Evolutionary conservation across 257 asterid genomes (phyloP).

Genomic region (Nicotiana obtusifolia): DNA sequence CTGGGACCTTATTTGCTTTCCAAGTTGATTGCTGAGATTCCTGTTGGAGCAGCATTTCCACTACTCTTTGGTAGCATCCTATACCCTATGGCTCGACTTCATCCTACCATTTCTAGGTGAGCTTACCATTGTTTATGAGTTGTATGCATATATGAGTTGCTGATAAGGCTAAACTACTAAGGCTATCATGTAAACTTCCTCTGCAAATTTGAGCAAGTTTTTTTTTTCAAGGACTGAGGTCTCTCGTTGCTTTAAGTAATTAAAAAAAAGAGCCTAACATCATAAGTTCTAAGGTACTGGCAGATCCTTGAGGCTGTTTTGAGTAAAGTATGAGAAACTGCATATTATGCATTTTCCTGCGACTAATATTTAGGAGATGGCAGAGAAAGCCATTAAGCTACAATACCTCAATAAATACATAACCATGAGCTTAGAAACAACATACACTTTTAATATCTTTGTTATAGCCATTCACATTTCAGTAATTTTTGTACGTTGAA

Average conservation of each 20-base stretch:
- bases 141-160: background rate
- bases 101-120: constrained; percentile 79
- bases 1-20: constrained; percentile 92
- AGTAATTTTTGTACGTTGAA: background rate
- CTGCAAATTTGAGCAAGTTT: background rate
- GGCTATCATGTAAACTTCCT: background rate
- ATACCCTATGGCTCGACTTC: constrained; percentile 96
- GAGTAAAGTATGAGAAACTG: background rate
- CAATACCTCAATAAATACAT: background rate
- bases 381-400: background rate
- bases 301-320: background rate
- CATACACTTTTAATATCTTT: background rate
- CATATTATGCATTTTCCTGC: background rate
- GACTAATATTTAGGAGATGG: background rate
- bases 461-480: background rate
- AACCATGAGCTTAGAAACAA: background rate
- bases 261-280: background rate
- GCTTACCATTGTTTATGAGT: constrained; percentile 8
- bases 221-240: background rate
- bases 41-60: constrained; percentile 94
- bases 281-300: background rate
- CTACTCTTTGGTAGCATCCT: constrained; percentile 82
- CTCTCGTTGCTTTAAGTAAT: background rate
- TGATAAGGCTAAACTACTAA: background rate
- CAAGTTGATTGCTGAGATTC: constrained; percentile 88